Conservation (phyloP, 306 rosid genomes). For the Glycyrrhiza uralensis region DNA sequence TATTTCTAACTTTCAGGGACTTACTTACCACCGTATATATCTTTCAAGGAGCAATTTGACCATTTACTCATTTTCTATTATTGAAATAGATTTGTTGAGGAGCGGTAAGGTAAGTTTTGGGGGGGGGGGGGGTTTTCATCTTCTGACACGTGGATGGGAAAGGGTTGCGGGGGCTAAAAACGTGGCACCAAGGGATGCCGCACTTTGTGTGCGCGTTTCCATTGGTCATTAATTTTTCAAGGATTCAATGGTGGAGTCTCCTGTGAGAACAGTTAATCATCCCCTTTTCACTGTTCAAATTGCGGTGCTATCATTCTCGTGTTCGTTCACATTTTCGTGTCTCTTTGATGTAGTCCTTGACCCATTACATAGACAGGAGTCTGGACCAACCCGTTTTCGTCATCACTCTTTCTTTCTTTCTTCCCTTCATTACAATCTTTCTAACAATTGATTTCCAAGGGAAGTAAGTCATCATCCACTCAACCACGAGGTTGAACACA, state of each 20-base stretch:
- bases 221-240: neutral
- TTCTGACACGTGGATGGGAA: no score
- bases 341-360: neutral
- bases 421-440: neutral
- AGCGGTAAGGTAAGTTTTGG: no score
- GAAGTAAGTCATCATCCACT: neutral
- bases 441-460: neutral
- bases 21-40: no score
- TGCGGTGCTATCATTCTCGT: neutral
- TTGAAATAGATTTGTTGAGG: no score
- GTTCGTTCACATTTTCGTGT: neutral
- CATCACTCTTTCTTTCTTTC: neutral
- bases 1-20: no score
- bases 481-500: no score
- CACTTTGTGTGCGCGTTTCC: neutral
- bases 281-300: neutral
- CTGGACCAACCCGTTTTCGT: neutral
- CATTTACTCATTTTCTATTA: no score
- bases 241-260: no score
- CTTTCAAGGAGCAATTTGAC: no score
- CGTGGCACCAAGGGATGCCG: neutral
- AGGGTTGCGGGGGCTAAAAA: neutral
- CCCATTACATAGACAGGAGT: neutral
- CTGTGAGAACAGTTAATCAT: no score
- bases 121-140: no score